These are phyloP conservation scores for Alternaria sp. DNA, from an alignment of 2,329 filamentous ascomycete species.

Conservation along the genomic window DNA sequence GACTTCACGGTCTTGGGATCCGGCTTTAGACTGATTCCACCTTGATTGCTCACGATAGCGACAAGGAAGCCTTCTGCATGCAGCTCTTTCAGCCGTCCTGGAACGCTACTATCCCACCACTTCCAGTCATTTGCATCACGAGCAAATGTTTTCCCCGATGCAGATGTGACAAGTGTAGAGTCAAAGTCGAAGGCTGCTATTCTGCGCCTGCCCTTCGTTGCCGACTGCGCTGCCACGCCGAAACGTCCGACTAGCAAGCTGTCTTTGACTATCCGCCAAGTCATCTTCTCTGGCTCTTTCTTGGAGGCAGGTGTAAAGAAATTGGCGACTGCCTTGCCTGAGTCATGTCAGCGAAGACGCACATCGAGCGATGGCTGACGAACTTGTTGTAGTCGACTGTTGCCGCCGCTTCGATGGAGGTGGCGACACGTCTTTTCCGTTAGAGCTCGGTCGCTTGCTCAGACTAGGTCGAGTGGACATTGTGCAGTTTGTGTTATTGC, in stretches of 20 bases:
- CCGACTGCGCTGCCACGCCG: conserved; percentile 52
- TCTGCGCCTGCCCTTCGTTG: conserved; percentile 29
- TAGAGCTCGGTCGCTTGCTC: conserved; percentile 47
- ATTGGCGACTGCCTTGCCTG: conserved; percentile 73
- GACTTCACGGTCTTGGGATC: conserved; percentile 73
- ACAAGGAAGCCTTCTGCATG: conserved; percentile 77
- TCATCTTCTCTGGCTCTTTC: conserved; percentile 77
- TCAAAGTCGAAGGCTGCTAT: conserved; percentile 61
- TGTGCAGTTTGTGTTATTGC: neutral
- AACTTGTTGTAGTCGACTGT: conserved; percentile 62
- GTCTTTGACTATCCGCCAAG: conserved; percentile 71
- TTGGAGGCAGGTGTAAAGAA: conserved; percentile 91
- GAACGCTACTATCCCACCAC: conserved; percentile 84
- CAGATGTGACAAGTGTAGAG: conserved; percentile 81
- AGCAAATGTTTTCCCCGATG: conserved; percentile 80
- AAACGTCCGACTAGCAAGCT: conserved; percentile 81
- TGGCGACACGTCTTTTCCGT: conserved; percentile 60
- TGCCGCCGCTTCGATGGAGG: conserved; percentile 63
- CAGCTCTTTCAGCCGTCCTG: conserved; percentile 69
- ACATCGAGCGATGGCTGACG: conserved; percentile 27
- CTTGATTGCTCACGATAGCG: conserved; percentile 88
- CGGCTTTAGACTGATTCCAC: conserved; percentile 75
- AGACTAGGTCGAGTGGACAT: conserved; percentile 30
- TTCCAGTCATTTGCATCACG: conserved; percentile 81
- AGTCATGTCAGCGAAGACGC: conserved; percentile 3